Percentiles rank a stretch among this genome's conserved stretches.
phyloP scores from a whole-genome alignment of 2,329 filamentous ascomycete genomes.

The Fusarium sublunatum region DNA sequence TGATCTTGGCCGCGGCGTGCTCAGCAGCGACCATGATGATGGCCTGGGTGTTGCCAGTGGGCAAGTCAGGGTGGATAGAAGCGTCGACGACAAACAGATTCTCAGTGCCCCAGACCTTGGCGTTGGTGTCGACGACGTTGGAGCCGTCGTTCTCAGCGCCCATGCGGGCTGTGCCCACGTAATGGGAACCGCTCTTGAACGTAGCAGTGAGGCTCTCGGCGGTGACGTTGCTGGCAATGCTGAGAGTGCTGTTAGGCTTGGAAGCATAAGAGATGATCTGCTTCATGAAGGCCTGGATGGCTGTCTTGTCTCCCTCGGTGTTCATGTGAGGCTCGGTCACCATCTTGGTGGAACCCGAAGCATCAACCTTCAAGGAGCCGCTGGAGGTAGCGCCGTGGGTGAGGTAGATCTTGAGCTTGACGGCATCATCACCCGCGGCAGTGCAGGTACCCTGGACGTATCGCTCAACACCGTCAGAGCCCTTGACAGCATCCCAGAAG shows the following conservation, averaged over 20 bases:
- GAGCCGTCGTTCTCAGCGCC: constrained; percentile 65
- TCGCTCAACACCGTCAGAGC: constrained; percentile 53
- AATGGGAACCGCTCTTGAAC: constrained; percentile 62
- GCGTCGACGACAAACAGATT: constrained; percentile 77
- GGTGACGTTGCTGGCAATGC: constrained; percentile 58
- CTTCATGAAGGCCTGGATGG: constrained; percentile 61
- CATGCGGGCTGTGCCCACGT: constrained; percentile 70
- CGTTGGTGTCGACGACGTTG: constrained; percentile 71
- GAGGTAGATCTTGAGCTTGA: constrained; percentile 62
- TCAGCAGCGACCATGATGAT: constrained; percentile 74
- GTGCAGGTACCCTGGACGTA: constrained; percentile 60
- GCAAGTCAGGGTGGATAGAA: constrained; percentile 75
- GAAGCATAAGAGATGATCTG: constrained; percentile 74
- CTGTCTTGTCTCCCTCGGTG: constrained; percentile 52
- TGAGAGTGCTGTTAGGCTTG: constrained; percentile 67
- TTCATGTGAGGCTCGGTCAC: constrained; percentile 52
- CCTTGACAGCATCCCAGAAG: constrained; percentile 59
- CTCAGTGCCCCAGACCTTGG: constrained; percentile 74
- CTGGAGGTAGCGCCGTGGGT: constrained; percentile 62
- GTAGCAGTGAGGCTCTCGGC: constrained; percentile 67
- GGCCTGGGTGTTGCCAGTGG: constrained; percentile 74
- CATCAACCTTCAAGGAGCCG: constrained; percentile 56
- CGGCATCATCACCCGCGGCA: constrained; percentile 54
- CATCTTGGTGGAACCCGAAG: constrained; percentile 56
- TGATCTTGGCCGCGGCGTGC: constrained; percentile 59